phyloP scores from a whole-genome alignment of 345 rosid species.

The Firmiana major region DNA sequence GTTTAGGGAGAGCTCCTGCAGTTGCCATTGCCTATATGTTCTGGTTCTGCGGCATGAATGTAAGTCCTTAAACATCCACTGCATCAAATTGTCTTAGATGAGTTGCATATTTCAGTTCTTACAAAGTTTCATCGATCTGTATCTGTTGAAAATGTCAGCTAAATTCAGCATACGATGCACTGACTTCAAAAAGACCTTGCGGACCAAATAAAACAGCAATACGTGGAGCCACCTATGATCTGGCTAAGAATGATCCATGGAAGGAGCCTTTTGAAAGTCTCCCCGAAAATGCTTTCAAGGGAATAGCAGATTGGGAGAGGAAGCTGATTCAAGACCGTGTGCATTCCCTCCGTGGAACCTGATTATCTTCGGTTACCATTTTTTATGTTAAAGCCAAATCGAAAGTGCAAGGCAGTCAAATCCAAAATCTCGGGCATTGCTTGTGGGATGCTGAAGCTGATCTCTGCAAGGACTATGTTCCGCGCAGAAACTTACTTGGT shows the following conservation, averaged over 20 bases:
- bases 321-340: slow-evolving; percentile 66
- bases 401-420: background rate
- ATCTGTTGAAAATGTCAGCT: slow-evolving; percentile 37
- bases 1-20: slow-evolving; percentile 95
- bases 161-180: slow-evolving; percentile 55
- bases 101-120: background rate
- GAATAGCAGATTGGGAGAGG: slow-evolving; percentile 89
- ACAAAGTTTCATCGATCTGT: background rate
- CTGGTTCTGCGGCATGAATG: slow-evolving; percentile 79
- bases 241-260: slow-evolving; percentile 74
- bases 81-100: background rate
- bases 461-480: background rate
- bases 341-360: slow-evolving; percentile 53
- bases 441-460: slow-evolving; percentile 5
- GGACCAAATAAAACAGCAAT: slow-evolving; percentile 82
- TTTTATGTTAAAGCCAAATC: background rate
- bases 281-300: slow-evolving; percentile 74
- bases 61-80: slow-evolving; percentile 28
- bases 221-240: slow-evolving; percentile 79
- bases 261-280: slow-evolving; percentile 80
- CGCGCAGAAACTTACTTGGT: background rate
- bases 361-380: slow-evolving; percentile 25
- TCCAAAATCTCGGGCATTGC: slow-evolving; percentile 6
- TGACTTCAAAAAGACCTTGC: slow-evolving; percentile 71
- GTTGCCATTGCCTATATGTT: slow-evolving; percentile 81